Base-by-base conservation (phyloP, 129 eudicot species). In the Pulicaria dysenterica region DNA sequence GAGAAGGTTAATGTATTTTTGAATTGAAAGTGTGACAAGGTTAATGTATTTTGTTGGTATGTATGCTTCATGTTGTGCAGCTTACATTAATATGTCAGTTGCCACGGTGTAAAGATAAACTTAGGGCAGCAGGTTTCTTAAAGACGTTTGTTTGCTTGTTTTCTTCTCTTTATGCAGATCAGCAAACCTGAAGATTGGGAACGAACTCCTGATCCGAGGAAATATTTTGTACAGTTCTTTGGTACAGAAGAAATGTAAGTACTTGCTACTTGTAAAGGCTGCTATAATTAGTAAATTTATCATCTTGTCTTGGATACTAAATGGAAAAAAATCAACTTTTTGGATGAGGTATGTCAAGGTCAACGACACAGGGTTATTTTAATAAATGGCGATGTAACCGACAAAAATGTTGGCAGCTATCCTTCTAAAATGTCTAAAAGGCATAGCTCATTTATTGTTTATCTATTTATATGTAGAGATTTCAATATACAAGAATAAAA, bases 191-290 rank as follows among this genome's bases (percentile, higher is more conserved):
- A 94, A 86, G 96, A 84, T 64, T 86, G 92, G 92, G 67, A 73
- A 11, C 80, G 77, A 69, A 45, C 82, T 49, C 88, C 93, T 77
- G 97, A 94, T 76, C 93, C 95, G 8, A 88, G 82, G 76, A 91
- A 91, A 73, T 82, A 83, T 70, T 91, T 91, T 67, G 97, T 91
- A 38, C 80, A 86, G 39, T 90, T 94, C 79, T 94, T 82, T 76
- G 98, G 98, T 73, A 94, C 98, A 72, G 64, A 70, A 65, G 98
- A 94, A 83, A 94, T 90, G 98, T 94, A 88, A 87, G 98, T 67
- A 43, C 74, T 38, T 71, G 61, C 74, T 67, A n/a, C 11, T 11
- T 6, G 17, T 67, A 36, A 7, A 54, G 59, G 67, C 19, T 46
- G 60, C 48, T 56, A 8, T 75, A 55, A 8, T 58, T 11, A 56